Base-by-base conservation (phyloP, 495 filamentous ascomycete genomes). In the Neurospora terricola region DNA sequence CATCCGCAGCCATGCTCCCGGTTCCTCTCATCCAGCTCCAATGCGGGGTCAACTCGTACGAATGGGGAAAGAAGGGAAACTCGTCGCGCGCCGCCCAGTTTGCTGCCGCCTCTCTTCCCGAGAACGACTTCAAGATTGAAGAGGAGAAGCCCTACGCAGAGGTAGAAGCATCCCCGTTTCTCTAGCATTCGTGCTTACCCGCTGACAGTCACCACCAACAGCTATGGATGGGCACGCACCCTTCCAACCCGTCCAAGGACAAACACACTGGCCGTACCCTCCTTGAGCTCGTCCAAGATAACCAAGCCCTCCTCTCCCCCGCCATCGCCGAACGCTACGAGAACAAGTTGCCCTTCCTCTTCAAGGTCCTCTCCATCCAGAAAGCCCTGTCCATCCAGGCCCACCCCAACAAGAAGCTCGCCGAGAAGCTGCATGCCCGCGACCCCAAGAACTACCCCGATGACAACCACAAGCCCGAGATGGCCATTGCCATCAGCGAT, bases 201-300 rank as follows among this genome's bases (percentile, higher is more conserved):
- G 69, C 72, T 76, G 54, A 78, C 69, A 8, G 18, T 12, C 42
- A 36, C 43, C 37, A 21, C 6, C n/a, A 72, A 38, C 80, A 97
- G 93, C 84, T 99, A 77, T 99, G 96, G 96, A 98, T 99, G 96
- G 96, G 96, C 76, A 98, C 96, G 3, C 96, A 99, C 78, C 96
- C 95, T 34, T 96, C 93, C 48, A 91, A 97, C 73, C 96, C 96
- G 2, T 98, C 96, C 34, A 94, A 91, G 81, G 96, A 98, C 78
- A 77, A 96, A 69, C 83, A 87, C 73, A 96, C 96, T 3, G 89
- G 94, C 81, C 91, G 95, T 4, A 92, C 92, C 6, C 87, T 99
- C 18, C 91, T 97, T 74, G 94, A 97, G 72, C 86, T 98, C 39
- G 92, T 98, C 36, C 88, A 94, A 79, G 91, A 93, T 77, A 99